Evolutionary conservation across 139 green algal genomes (phyloP), one percentile per base, ranked within the genome.

Genomic region (Astrephomene gubernaculifera): DNA sequence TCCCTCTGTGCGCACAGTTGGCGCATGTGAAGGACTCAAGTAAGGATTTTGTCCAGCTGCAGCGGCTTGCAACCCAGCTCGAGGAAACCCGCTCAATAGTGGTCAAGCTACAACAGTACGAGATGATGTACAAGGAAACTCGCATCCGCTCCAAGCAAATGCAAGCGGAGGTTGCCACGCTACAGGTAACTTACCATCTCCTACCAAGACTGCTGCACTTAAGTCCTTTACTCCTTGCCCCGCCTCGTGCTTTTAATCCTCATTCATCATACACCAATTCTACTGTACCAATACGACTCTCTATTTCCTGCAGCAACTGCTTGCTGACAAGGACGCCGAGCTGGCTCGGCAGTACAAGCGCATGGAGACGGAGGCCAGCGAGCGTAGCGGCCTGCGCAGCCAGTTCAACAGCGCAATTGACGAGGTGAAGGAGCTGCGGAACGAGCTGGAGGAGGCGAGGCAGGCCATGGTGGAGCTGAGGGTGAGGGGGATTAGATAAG

Each of bases 361-460:
- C 24, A 86, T 86, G 79, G 79, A 86, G 79, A 19, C 22, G 45
- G 79, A 86, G 44, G 79, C 79, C 24, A 69, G 6, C 4, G 79
- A 86, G 44, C 79, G 79, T 25, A 70, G 45, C 35, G 79, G 79
- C 14, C 65, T 86, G 33, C 79, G 79, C 27, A 71, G 22, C 25
- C 49, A 69, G 79, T 86, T 79, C 65, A 86, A 41, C 45, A 78
- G 21, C 3, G 79, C 79, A 9, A 19, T 86, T 4, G 79, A 86
- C 27, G 79, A 86, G 65, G 79, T 86, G 1, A 68, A 57, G 36
- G 52, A 45, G 24, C 65, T 86, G 35, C 79, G 79, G 5, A 67
- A 76, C 33, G 79, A 86, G 65, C 67, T 86, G 45, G 79, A 86
- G 79, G 79, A 86, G 79, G 79, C 79, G 79, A 31, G 79, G 65